Conservation (phyloP, 495 filamentous ascomycete genomes). For the Geopyxis carbonaria region DNA sequence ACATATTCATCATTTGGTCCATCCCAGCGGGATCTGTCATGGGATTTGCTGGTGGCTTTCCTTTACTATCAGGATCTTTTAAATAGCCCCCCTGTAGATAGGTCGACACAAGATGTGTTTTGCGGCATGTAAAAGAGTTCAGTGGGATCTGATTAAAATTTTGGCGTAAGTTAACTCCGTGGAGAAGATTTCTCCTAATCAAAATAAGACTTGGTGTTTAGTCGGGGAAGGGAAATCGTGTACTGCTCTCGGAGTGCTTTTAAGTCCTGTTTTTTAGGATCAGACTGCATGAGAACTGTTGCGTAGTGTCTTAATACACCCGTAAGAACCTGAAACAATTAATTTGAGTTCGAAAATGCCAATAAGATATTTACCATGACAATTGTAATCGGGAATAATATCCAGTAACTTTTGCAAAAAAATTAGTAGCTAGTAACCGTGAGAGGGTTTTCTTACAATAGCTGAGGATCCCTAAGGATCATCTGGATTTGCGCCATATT, state of each 20-base stretch:
- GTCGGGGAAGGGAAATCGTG: not conserved
- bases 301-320: slow-evolving; percentile 94
- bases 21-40: slow-evolving; percentile 95
- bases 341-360: slow-evolving; percentile 1
- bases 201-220: not conserved
- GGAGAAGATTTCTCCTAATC: slow-evolving; percentile 50
- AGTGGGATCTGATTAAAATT: slow-evolving; percentile 59
- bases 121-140: slow-evolving; percentile 58
- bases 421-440: not conserved
- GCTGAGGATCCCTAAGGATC: slow-evolving; percentile 95
- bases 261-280: slow-evolving; percentile 65
- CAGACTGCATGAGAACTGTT: slow-evolving; percentile 66
- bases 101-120: slow-evolving; percentile 57
- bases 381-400: slow-evolving; percentile 85
- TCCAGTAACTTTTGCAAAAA: slow-evolving; percentile 62
- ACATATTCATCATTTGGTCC: slow-evolving; percentile 99
- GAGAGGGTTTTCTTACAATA: slow-evolving; percentile 61
- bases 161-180: slow-evolving; percentile 66
- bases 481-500: slow-evolving; percentile 80
- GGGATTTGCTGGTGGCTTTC: slow-evolving; percentile 79
- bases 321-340: slow-evolving; percentile 54
- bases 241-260: slow-evolving; percentile 64
- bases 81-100: slow-evolving; percentile 76
- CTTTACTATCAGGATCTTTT: slow-evolving; percentile 70
- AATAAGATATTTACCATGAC: slow-evolving; percentile 57